phyloP scores from a whole-genome alignment of 106 monocot species.

The Dendrobium nobile region DNA sequence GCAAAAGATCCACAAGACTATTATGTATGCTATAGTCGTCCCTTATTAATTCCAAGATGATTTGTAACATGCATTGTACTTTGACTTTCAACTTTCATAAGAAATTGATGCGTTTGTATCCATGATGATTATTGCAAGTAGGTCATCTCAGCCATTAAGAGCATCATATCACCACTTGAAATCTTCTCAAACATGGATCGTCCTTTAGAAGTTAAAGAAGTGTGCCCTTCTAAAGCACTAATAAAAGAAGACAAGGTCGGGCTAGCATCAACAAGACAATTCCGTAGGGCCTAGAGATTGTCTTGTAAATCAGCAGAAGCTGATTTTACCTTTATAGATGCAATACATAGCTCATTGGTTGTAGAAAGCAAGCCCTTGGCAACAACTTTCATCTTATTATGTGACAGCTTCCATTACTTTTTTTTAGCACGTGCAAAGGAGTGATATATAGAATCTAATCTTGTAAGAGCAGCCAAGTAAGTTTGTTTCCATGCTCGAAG shows the following conservation, averaged over 20 bases:
- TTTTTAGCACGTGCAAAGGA: slow-evolving; percentile 83
- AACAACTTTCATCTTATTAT: slow-evolving; percentile 71
- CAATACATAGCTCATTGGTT: slow-evolving; percentile 55
- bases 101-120: too few species aligned
- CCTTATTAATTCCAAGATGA: too few species aligned
- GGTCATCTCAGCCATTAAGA: too few species aligned
- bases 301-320: slow-evolving; percentile 83
- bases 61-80: too few species aligned
- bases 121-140: too few species aligned
- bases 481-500: slow-evolving; percentile 66
- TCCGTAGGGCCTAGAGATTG: slow-evolving; percentile 39
- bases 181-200: slow-evolving; percentile 95
- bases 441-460: slow-evolving; percentile 68
- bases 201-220: slow-evolving; percentile 81
- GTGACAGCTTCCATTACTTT: slow-evolving; percentile 56
- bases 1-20: too few species aligned
- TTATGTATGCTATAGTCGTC: too few species aligned
- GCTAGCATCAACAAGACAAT: slow-evolving; percentile 55
- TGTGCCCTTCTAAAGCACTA: slow-evolving; percentile 63
- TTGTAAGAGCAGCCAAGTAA: slow-evolving; percentile 54
- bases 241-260: slow-evolving; percentile 62
- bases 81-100: too few species aligned
- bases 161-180: too few species aligned
- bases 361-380: slow-evolving; percentile 52
- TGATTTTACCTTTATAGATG: slow-evolving; percentile 64